Percentiles rank a stretch among this genome's conserved stretches.
Evolutionary conservation across 768 basidiomycete species (phyloP).

Genomic region (Clavulina sp.): DNA sequence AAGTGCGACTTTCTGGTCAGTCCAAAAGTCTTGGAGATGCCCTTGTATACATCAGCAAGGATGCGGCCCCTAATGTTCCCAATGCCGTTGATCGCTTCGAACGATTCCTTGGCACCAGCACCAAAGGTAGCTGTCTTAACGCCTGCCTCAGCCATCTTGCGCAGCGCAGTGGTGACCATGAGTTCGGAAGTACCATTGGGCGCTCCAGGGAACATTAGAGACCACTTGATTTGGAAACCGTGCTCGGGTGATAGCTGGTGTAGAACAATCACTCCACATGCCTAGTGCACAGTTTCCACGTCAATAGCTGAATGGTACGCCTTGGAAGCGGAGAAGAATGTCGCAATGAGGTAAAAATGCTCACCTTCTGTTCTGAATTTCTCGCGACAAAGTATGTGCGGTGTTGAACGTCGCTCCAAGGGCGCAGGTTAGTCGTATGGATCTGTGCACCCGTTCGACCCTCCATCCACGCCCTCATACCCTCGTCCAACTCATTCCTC

Average conservation of each 20-base stretch:
- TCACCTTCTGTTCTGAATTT: slow-evolving; percentile 19
- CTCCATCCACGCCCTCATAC: slow-evolving; percentile 38
- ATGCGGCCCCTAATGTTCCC: slow-evolving; percentile 20
- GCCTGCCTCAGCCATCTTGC: slow-evolving; percentile 22
- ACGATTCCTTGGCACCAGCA: slow-evolving; percentile 21
- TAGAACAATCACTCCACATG: slow-evolving; percentile 25
- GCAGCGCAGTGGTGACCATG: slow-evolving; percentile 23
- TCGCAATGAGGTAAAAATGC: not conserved
- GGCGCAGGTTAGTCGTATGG: slow-evolving; percentile 28
- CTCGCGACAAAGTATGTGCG: slow-evolving; percentile 40
- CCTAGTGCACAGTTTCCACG: slow-evolving; percentile 10
- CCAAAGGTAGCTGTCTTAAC: slow-evolving; percentile 24
- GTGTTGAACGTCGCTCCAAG: slow-evolving; percentile 39
- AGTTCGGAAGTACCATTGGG: slow-evolving; percentile 25
- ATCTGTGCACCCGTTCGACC: slow-evolving; percentile 30
- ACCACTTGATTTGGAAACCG: slow-evolving; percentile 31
- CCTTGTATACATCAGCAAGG: slow-evolving; percentile 26
- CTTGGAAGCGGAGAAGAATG: not conserved
- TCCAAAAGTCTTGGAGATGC: slow-evolving; percentile 20
- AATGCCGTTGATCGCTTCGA: slow-evolving; percentile 20
- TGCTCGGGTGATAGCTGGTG: slow-evolving; percentile 24
- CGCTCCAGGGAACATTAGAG: slow-evolving; percentile 27
- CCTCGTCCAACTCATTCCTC: slow-evolving; percentile 30
- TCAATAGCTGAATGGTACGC: not conserved
- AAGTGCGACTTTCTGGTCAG: slow-evolving; percentile 25